These are phyloP conservation scores for Eragrostis nindensis DNA, from an alignment of 176 grass and related monocot species.

Conservation along the genomic window DNA sequence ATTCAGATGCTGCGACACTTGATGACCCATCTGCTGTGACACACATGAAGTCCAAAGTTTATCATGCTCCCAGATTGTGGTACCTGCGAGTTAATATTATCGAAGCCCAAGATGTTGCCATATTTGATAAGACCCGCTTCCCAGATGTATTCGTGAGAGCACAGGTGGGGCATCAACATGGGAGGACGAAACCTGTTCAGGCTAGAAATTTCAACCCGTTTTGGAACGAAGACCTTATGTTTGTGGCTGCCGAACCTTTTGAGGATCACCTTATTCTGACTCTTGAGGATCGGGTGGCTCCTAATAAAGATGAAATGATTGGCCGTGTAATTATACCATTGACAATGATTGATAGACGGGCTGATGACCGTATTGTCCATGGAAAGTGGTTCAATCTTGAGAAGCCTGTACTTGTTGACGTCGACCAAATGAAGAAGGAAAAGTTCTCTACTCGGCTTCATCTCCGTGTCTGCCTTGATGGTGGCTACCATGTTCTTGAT, in stretches of 20 bases:
- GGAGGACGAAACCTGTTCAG: conserved; percentile 74
- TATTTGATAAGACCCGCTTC: conserved; percentile 78
- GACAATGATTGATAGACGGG: conserved; percentile 63
- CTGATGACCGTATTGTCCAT: conserved; percentile 80
- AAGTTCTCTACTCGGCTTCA: conserved; percentile 92
- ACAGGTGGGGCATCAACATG: conserved; percentile 75
- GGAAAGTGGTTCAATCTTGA: conserved; percentile 96
- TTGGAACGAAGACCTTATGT: conserved; percentile 97
- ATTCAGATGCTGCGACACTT: conserved; percentile 68
- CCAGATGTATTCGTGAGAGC: conserved; percentile 86
- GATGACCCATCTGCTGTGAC: conserved; percentile 61
- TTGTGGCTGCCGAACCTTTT: conserved; percentile 95
- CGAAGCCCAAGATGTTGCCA: conserved; percentile 92
- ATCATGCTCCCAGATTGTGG: conserved; percentile 96
- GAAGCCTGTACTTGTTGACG: conserved; percentile 76
- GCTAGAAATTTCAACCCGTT: conserved; percentile 82
- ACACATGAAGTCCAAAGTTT: conserved; percentile 93
- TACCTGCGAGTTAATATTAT: conserved; percentile 89
- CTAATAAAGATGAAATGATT: conserved; percentile 91
- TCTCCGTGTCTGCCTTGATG: conserved; percentile 89
- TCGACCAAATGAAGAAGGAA: conserved; percentile 85
- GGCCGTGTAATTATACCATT: conserved; percentile 85
- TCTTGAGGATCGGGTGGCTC: conserved; percentile 80
- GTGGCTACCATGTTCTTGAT: conserved; percentile 95
- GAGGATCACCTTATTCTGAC: conserved; percentile 94